These are phyloP conservation scores for Pseudocercospora crystallina DNA, from an alignment of 2,329 filamentous ascomycete species.

Conservation along the genomic window DNA sequence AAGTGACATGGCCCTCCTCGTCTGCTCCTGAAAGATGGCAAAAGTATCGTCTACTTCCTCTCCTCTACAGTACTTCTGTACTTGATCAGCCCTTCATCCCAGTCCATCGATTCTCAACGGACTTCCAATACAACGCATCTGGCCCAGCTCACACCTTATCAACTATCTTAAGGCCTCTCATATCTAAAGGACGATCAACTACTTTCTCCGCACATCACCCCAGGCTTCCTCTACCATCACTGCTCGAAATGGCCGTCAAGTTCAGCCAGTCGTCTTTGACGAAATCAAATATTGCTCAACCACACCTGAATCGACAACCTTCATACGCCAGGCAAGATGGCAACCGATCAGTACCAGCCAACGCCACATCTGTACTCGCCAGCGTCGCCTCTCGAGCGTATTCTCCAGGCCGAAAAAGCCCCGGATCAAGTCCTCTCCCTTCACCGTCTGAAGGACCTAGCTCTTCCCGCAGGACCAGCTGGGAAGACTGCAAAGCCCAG, in stretches of 20 bases:
- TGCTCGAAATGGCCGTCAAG: constrained; percentile 22
- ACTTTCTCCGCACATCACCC: too few relatives aligned
- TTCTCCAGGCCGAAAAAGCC: constrained; percentile 25
- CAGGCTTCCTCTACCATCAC: background rate
- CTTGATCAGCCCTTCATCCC: too few relatives aligned
- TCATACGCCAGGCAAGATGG: constrained; percentile 27
- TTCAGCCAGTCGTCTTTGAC: constrained; percentile 28
- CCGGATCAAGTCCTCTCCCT: constrained; percentile 19
- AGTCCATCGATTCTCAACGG: too few relatives aligned
- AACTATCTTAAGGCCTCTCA: too few relatives aligned
- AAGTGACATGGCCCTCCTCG: too few relatives aligned
- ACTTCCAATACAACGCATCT: too few relatives aligned
- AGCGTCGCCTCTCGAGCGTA: constrained; percentile 26
- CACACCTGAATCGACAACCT: constrained; percentile 31
- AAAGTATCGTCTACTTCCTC: too few relatives aligned
- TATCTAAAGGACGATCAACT: too few relatives aligned
- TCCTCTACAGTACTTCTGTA: too few relatives aligned
- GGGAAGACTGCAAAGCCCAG: constrained; percentile 34
- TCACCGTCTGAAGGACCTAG: constrained; percentile 21
- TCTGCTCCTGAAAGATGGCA: too few relatives aligned
- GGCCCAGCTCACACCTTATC: too few relatives aligned
- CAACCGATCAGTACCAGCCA: constrained; percentile 14
- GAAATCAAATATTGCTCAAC: constrained; percentile 28
- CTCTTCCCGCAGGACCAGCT: constrained; percentile 27
- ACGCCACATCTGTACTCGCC: constrained; percentile 24